Conservation (phyloP, 2,329 filamentous ascomycete genomes). For the Beauveria sp. region DNA sequence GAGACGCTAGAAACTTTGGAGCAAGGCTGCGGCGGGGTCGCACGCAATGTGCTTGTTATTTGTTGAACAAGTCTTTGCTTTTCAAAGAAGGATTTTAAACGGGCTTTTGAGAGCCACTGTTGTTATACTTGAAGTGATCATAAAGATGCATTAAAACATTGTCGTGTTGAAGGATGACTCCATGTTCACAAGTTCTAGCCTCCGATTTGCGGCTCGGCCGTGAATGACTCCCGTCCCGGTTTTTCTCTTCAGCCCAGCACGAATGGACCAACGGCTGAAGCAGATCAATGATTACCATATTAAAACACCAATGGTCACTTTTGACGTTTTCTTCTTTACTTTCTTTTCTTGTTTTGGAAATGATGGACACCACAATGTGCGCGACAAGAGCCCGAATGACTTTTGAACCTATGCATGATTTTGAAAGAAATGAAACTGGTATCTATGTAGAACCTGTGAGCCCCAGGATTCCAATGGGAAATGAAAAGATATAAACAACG, state of each 20-base stretch:
- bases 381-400: too few relatives aligned
- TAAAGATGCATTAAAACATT: neutral
- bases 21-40: too few relatives aligned
- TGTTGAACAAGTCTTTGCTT: too few relatives aligned
- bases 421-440: neutral
- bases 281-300: too few relatives aligned
- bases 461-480: neutral
- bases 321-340: too few relatives aligned
- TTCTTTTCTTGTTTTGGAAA: too few relatives aligned
- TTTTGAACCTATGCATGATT: neutral
- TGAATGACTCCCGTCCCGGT: neutral
- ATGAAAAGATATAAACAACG: neutral
- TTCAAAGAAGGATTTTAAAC: too few relatives aligned
- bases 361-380: too few relatives aligned
- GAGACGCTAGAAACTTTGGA: too few relatives aligned
- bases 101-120: neutral
- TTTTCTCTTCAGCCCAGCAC: neutral
- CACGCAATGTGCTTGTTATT: too few relatives aligned
- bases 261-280: too few relatives aligned
- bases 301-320: too few relatives aligned
- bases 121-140: neutral
- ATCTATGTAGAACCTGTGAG: neutral
- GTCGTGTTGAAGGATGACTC: neutral
- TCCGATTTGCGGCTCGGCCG: conserved; percentile 7
- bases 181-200: neutral